Conservation (phyloP, 225 moss, liverwort and hornwort genomes). For the Marchantia polymorpha region DNA sequence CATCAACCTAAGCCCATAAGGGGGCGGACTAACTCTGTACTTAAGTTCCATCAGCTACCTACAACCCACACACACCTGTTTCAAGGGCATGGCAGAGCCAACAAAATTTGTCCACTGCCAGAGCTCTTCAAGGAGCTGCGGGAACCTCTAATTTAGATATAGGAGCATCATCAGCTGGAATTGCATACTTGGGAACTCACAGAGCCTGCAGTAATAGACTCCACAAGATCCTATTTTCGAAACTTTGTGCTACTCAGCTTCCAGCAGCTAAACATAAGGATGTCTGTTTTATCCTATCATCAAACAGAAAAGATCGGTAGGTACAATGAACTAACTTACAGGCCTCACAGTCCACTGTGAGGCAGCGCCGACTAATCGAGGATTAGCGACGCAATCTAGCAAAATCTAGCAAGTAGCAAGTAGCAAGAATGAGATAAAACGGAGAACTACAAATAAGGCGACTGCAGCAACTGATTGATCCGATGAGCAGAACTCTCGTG, state of each 20-base stretch:
- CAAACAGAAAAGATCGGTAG: constrained; percentile 18
- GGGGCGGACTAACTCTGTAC: constrained; percentile 5
- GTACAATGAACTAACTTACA: constrained; percentile 19
- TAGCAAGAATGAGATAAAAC: neutral
- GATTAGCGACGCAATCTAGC: neutral
- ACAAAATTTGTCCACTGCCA: neutral
- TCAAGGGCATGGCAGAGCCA: constrained; percentile 16
- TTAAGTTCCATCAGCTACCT: constrained; percentile 15
- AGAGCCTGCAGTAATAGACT: neutral
- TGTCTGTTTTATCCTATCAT: constrained; percentile 8
- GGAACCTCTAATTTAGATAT: constrained; percentile 8
- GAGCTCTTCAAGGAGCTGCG: constrained; percentile 5
- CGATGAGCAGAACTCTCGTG: constrained; percentile 1
- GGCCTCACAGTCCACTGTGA: constrained; percentile 11
- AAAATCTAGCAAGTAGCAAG: constrained; percentile 7
- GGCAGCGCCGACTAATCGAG: neutral
- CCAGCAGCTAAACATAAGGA: constrained; percentile 8
- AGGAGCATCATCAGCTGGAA: constrained; percentile 17
- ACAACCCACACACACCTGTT: constrained; percentile 12
- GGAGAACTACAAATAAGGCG: constrained; percentile 1
- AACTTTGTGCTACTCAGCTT: constrained; percentile 9
- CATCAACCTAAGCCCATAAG: constrained; percentile 16
- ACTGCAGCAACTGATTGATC: constrained; percentile 5
- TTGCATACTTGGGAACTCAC: constrained; percentile 2
- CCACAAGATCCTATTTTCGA: neutral